phyloP scores from a whole-genome alignment of 371 early-diverging fungal species.

The Apophysomyces trapeziformis region DNA sequence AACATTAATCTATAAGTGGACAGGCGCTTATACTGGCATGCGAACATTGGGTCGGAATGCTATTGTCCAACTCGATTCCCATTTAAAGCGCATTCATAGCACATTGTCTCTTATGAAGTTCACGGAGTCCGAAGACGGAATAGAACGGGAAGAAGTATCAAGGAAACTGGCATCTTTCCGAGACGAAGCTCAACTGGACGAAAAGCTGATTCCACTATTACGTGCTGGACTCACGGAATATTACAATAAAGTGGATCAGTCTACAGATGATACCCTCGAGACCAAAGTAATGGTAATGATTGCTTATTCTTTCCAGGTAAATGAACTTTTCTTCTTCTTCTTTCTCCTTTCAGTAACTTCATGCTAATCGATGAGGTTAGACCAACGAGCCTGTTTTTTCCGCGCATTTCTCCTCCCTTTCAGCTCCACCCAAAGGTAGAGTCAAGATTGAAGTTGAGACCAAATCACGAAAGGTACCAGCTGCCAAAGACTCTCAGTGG shows the following conservation, averaged over 20 bases:
- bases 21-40: constrained; percentile 61
- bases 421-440: constrained; percentile 27
- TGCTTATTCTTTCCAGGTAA: constrained; percentile 47
- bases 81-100: constrained; percentile 49
- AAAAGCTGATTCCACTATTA: constrained; percentile 46
- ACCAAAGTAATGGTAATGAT: constrained; percentile 47
- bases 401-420: constrained; percentile 47
- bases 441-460: constrained; percentile 54
- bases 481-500: constrained; percentile 71
- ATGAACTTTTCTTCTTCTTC: neutral
- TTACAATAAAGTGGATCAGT: constrained; percentile 32
- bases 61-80: constrained; percentile 54
- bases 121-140: constrained; percentile 16
- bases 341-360: no score
- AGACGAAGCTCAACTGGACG: constrained; percentile 32
- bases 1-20: neutral
- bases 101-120: constrained; percentile 53
- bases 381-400: constrained; percentile 40
- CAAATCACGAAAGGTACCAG: constrained; percentile 49
- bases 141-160: constrained; percentile 26
- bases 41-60: constrained; percentile 47
- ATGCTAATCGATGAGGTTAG: constrained; percentile 15
- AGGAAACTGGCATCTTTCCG: constrained; percentile 36
- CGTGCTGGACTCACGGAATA: constrained; percentile 47
- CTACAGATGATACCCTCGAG: constrained; percentile 27